These are phyloP conservation scores for Phytophthora kernoviae DNA, from an alignment of 352 stramenopile species.

Conservation along the genomic window DNA sequence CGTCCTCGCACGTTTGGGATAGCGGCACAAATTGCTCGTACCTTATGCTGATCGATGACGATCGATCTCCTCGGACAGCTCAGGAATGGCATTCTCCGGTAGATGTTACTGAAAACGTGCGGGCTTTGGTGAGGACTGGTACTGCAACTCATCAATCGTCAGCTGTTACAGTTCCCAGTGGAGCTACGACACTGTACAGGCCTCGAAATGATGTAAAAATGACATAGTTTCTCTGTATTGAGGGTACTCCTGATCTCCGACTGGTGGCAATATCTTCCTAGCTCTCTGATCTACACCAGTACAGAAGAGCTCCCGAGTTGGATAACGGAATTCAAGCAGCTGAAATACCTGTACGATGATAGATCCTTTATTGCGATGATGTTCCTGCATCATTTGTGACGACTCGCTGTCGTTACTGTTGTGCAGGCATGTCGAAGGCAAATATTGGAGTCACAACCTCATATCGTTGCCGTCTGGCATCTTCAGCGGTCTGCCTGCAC, in stretches of 20 bases:
- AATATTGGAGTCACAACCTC: conserved; percentile 20
- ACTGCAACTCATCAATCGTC: conserved; percentile 25
- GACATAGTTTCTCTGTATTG: neutral
- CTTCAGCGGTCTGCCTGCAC: conserved; percentile 16
- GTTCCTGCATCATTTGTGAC: neutral
- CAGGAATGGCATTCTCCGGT: conserved; percentile 17
- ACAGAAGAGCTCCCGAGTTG: conserved; percentile 18
- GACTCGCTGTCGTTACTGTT: too few species aligned
- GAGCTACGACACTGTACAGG: conserved; percentile 11
- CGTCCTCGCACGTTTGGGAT: conserved; percentile 14
- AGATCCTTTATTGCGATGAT: too few species aligned
- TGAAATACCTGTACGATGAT: conserved; percentile 17
- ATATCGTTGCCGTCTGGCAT: conserved; percentile 6
- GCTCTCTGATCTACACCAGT: conserved; percentile 24
- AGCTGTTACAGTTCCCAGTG: conserved; percentile 11
- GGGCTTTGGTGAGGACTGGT: conserved; percentile 7
- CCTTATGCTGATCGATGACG: conserved; percentile 22
- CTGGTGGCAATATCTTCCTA: too few species aligned
- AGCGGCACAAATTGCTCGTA: conserved; percentile 12
- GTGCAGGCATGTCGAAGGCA: conserved; percentile 23
- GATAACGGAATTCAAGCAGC: conserved; percentile 16
- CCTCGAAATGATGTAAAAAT: conserved; percentile 4
- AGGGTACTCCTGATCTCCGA: too few species aligned
- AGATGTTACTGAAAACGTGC: conserved; percentile 15
- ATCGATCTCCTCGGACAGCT: conserved; percentile 14